These are phyloP conservation scores for Lanzia echinophila DNA, from an alignment of 2,329 filamentous ascomycete genomes.

Conservation along the genomic window DNA sequence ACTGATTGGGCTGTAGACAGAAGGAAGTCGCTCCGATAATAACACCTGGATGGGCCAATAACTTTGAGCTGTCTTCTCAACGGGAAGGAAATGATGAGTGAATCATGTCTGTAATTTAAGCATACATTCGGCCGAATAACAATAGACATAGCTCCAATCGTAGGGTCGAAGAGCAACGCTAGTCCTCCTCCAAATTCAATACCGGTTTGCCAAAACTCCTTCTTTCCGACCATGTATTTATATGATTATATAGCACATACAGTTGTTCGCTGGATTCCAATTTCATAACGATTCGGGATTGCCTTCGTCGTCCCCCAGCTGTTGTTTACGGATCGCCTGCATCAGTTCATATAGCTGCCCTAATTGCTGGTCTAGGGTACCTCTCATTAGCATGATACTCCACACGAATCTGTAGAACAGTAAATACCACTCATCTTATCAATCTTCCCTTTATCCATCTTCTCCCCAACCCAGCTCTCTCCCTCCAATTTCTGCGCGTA, in stretches of 20 bases:
- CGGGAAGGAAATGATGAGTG: background rate
- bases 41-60: background rate
- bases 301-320: conserved; percentile 4
- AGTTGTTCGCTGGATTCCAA: background rate
- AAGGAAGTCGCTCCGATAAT: background rate
- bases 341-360: conserved; percentile 92
- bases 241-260: conserved; percentile 1
- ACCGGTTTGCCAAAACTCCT: background rate
- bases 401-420: background rate
- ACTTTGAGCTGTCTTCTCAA: background rate
- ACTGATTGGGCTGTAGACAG: no score
- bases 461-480: conserved; percentile 75
- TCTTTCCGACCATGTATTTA: background rate
- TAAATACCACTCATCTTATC: conserved; percentile 82
- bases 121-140: background rate
- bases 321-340: conserved; percentile 59
- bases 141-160: background rate
- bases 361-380: conserved; percentile 74
- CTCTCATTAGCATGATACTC: conserved; percentile 4
- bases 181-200: background rate
- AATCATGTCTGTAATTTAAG: background rate
- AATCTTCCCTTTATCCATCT: conserved; percentile 74
- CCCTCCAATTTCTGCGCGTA: conserved; percentile 92
- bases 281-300: background rate
- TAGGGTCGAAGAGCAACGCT: conserved; percentile 2